Base-by-base conservation (phyloP, 1,139 yeast genomes). In the Candida sanyaensis region DNA sequence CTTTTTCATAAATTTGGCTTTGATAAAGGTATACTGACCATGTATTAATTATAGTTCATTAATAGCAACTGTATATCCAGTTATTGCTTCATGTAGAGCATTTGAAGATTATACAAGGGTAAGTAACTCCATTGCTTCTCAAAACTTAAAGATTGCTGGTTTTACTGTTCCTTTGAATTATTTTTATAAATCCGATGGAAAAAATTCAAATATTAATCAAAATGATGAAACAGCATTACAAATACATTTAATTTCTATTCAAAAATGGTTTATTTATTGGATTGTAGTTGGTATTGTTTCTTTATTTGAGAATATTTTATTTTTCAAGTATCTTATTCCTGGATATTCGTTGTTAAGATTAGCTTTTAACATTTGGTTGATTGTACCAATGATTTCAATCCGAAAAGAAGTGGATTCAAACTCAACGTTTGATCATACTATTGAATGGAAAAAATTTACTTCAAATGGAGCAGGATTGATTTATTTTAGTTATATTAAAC, bases 251-350 rank as follows among this genome's bases (percentile, higher is more conserved):
- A 59, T 77, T 23, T 62, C 73, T 11, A 61, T 80, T 37, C 80
- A 81, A 47, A 81, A 83, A 57, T 80, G 86, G 83, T 62, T 80
- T 31, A 68, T 78, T 17, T 84, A 81, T 58, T 84, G 89, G 89
- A 65, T 81, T 13, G 75, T 80, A 1, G 63, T 69, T 42, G 71
- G 79, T 1, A 52, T 71, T 6, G 58, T 71, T 31, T 65, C 63
- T n/a, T 57, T 63, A 21, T 55, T 62, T 12, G 81, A 70, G 54
- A 54, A 62, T 47, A 46, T 71, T 27, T 58, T 74, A 27, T 59
- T 69, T 33, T 61, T 78, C 29, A 49, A 71, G 21, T 57, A 64
- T 38, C 51, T 74, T 26, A 43, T 82, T 23, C 89, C 89, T 1
- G 75, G 83, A 42, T 79, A 73, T 55, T 60, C 75, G 2, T 50